Percentiles rank a stretch among this genome's conserved stretches.
phyloP scores from a whole-genome alignment of 495 filamentous ascomycete species.

The Aspergillus funiculosus region DNA sequence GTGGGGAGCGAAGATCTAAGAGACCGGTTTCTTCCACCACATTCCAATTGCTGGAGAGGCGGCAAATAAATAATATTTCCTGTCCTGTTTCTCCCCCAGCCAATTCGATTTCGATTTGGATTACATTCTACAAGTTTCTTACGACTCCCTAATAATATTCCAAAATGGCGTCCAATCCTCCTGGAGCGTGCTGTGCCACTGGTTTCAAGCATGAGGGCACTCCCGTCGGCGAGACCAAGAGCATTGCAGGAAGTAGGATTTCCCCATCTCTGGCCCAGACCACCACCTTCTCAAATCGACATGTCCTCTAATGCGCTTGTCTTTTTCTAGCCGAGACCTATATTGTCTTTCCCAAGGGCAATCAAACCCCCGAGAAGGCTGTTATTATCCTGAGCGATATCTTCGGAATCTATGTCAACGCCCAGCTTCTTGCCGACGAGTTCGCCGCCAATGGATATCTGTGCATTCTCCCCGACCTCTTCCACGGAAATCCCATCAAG shows the following conservation, averaged over 20 bases:
- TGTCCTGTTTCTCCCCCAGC: background rate
- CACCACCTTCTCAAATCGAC: conserved; percentile 27
- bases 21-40: no score
- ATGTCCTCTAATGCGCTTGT: background rate
- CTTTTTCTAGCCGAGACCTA: conserved; percentile 35
- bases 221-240: conserved; percentile 39
- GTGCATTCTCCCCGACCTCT: conserved; percentile 68
- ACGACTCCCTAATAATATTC: conserved; percentile 1
- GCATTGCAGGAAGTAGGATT: conserved; percentile 34
- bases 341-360: conserved; percentile 37
- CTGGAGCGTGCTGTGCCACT: conserved; percentile 50
- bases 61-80: conserved; percentile 8
- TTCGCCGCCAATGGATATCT: conserved; percentile 78
- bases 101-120: background rate
- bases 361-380: conserved; percentile 39
- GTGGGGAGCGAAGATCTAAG: no score
- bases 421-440: conserved; percentile 76
- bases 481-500: conserved; percentile 62
- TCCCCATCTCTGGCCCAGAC: background rate
- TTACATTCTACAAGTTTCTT: background rate
- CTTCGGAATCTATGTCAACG: conserved; percentile 69
- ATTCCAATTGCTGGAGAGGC: background rate
- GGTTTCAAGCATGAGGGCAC: conserved; percentile 48
- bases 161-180: conserved; percentile 55
- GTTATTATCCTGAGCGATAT: conserved; percentile 56